Percentiles rank a stretch among this genome's conserved stretches.
Evolutionary conservation across 768 basidiomycete species (phyloP).

Genomic region (Auricularia sp.): DNA sequence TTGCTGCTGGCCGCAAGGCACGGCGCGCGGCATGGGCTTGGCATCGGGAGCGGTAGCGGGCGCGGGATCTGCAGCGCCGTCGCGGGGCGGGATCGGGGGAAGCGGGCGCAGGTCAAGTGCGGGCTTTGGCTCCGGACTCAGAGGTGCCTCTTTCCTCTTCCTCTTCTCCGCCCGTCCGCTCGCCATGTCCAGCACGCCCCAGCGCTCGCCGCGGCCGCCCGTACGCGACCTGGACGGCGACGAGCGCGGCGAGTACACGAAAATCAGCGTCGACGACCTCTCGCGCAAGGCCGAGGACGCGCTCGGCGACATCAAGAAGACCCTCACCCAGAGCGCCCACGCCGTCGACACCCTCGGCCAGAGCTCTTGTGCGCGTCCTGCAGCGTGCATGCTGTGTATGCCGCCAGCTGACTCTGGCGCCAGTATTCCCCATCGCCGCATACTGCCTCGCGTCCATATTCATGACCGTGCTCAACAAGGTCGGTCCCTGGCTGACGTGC

Average conservation of each 20-base stretch:
- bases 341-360: not conserved
- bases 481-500: slow-evolving; percentile 21
- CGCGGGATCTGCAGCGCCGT: not conserved
- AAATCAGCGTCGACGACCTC: not conserved
- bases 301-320: not conserved
- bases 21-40: not conserved
- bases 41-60: not conserved
- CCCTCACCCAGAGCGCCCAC: not conserved
- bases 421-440: slow-evolving; percentile 73
- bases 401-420: not conserved
- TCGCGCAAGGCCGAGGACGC: not conserved
- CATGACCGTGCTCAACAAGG: slow-evolving; percentile 98
- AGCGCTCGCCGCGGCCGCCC: not conserved
- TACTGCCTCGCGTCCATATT: slow-evolving; percentile 90
- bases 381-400: not conserved
- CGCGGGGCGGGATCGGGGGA: too few relatives aligned
- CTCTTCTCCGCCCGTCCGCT: not conserved
- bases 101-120: too few relatives aligned
- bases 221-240: slow-evolving; percentile 1
- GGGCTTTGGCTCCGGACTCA: not conserved
- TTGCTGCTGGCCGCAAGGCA: not conserved
- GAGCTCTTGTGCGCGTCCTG: not conserved
- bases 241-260: slow-evolving; percentile 8
- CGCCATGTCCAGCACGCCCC: not conserved
- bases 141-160: not conserved